These are phyloP conservation scores for Suillus paluster DNA, from an alignment of 768 basidiomycete species.

Conservation along the genomic window DNA sequence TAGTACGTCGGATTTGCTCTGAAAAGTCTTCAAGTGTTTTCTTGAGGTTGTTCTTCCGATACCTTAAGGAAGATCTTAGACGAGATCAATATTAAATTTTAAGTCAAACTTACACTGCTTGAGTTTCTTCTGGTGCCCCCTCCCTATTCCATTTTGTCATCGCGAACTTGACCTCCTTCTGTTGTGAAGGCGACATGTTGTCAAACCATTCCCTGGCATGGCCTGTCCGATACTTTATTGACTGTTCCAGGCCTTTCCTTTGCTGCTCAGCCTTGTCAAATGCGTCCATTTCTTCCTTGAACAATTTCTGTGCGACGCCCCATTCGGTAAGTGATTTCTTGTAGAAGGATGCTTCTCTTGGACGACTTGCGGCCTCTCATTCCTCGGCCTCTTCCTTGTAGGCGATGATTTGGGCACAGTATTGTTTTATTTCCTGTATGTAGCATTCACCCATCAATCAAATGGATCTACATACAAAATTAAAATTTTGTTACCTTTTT, in stretches of 20 bases:
- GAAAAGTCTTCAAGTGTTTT: neutral
- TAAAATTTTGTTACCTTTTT: neutral
- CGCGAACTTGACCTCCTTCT: neutral
- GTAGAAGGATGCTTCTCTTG: neutral
- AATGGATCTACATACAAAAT: neutral
- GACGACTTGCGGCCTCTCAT: neutral
- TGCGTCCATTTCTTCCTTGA: neutral
- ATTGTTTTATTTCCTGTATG: no score
- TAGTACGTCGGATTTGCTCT: neutral
- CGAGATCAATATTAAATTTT: neutral
- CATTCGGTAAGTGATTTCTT: neutral
- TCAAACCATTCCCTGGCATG: slow-evolving; percentile 6
- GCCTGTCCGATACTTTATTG: neutral
- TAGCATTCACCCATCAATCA: no score
- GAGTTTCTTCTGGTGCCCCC: neutral
- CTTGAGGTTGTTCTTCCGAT: slow-evolving; percentile 4
- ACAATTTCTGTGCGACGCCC: neutral
- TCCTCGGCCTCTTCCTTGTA: neutral
- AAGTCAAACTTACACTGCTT: neutral
- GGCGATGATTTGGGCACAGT: no score
- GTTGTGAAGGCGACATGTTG: neutral
- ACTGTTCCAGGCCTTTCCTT: neutral
- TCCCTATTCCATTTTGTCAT: neutral
- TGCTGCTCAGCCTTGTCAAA: neutral
- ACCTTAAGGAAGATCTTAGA: neutral